Percentiles rank a stretch among this genome's conserved stretches.
Conservation (phyloP, 2,329 filamentous ascomycete genomes). For the Pseudocercospora pini-densiflorae region DNA sequence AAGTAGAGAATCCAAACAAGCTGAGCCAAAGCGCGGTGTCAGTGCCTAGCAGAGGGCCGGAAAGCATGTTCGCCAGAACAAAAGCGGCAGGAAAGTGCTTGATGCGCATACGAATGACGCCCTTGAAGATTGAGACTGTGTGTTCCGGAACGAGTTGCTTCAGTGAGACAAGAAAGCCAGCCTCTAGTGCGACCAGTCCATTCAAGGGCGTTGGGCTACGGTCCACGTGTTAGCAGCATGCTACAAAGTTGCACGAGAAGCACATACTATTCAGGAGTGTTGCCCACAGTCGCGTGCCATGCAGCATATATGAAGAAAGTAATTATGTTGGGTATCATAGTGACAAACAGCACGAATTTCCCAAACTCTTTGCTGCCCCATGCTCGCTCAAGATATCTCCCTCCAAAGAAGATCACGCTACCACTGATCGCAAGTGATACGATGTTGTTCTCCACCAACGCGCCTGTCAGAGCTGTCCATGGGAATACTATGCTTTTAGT, state of each 20-base stretch:
- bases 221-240: constrained; percentile 9
- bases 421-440: constrained; percentile 80
- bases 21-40: constrained; percentile 80
- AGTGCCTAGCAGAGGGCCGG: constrained; percentile 67
- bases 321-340: constrained; percentile 79
- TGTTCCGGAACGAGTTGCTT: constrained; percentile 98
- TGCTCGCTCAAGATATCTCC: constrained; percentile 91
- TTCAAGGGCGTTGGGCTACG: constrained; percentile 75
- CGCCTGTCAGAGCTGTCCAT: constrained; percentile 87
- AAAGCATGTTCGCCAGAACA: constrained; percentile 71
- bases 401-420: constrained; percentile 84
- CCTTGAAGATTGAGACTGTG: constrained; percentile 91
- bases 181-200: constrained; percentile 86
- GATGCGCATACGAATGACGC: constrained; percentile 86
- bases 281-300: constrained; percentile 72
- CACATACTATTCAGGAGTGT: constrained; percentile 69
- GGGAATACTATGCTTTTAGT: constrained; percentile 83
- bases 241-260: background rate
- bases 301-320: constrained; percentile 74
- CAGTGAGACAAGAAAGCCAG: constrained; percentile 93
- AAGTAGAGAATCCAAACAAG: constrained; percentile 79
- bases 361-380: constrained; percentile 92
- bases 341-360: constrained; percentile 81
- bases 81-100: constrained; percentile 78
- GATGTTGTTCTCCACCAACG: constrained; percentile 90